phyloP scores from a whole-genome alignment of 306 rosid species.

The Cucurbita moschata region DNA sequence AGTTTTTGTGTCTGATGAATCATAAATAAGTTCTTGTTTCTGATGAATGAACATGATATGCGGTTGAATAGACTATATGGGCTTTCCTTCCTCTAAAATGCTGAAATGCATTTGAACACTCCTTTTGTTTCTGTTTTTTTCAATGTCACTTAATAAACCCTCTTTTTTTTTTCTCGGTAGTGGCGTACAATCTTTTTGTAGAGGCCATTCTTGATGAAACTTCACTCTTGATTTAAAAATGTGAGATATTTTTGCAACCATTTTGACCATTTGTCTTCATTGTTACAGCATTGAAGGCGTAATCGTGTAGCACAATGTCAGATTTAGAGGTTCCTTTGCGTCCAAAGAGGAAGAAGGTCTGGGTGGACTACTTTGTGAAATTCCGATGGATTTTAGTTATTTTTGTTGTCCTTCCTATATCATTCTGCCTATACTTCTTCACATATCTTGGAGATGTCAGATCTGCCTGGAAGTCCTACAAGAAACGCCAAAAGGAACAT shows the following conservation, averaged over 20 bases:
- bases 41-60: background rate
- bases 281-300: conserved; percentile 3
- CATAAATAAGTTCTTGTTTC: background rate
- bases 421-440: conserved; percentile 73
- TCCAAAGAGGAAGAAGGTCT: conserved; percentile 77
- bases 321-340: conserved; percentile 73
- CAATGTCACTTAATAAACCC: background rate
- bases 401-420: conserved; percentile 85
- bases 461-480: conserved; percentile 79
- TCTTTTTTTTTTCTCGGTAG: background rate
- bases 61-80: background rate
- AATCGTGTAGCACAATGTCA: conserved; percentile 34
- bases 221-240: background rate
- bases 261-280: background rate
- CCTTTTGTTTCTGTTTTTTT: background rate
- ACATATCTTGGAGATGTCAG: conserved; percentile 80
- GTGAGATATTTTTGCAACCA: background rate
- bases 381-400: conserved; percentile 86
- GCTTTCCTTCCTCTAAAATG: background rate
- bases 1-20: background rate
- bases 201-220: background rate
- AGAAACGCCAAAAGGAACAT: conserved; percentile 76
- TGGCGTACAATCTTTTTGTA: background rate
- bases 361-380: conserved; percentile 77
- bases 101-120: background rate